Evolutionary conservation across 331 rosid species (phyloP).

Genomic region (Acacia pycnantha): DNA sequence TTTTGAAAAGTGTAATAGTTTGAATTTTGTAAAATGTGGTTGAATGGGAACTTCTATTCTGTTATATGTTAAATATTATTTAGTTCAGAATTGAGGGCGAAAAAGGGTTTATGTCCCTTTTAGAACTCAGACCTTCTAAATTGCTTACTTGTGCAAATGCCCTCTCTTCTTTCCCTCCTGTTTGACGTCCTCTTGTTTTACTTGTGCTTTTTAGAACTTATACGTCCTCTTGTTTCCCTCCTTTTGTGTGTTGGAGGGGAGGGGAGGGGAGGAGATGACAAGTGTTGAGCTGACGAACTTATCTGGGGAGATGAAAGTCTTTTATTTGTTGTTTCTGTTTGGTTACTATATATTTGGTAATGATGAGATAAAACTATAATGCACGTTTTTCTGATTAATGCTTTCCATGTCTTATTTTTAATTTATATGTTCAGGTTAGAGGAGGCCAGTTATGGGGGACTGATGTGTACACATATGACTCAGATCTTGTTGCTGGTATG

Average conservation of each 20-base stretch:
- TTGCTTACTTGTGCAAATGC: neutral
- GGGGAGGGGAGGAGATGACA: neutral
- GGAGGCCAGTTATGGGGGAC: conserved; percentile 99
- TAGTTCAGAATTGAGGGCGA: neutral
- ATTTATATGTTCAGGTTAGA: conserved; percentile 68
- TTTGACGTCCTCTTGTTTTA: too few species aligned
- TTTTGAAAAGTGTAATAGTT: neutral
- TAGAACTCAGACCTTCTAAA: neutral
- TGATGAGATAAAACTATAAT: neutral
- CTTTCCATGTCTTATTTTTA: conserved; percentile 3
- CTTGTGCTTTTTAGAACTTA: neutral
- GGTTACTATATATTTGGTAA: neutral
- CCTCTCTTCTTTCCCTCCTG: neutral
- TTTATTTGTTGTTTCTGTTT: conserved; percentile 6
- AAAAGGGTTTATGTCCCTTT: too few species aligned
- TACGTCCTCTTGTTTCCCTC: neutral
- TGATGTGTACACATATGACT: conserved; percentile 92
- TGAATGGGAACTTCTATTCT: neutral
- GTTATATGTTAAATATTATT: neutral
- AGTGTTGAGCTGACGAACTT: neutral
- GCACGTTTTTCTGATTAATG: conserved; percentile 4
- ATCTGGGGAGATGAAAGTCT: conserved; percentile 22
- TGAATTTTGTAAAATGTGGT: neutral
- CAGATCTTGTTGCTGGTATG: conserved; percentile 97
- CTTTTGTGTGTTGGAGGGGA: neutral